Percentiles rank a stretch among this genome's conserved stretches.
These are phyloP conservation scores for Neospora caninum DNA, from an alignment of 169 alveolate species.

Conservation along the genomic window DNA sequence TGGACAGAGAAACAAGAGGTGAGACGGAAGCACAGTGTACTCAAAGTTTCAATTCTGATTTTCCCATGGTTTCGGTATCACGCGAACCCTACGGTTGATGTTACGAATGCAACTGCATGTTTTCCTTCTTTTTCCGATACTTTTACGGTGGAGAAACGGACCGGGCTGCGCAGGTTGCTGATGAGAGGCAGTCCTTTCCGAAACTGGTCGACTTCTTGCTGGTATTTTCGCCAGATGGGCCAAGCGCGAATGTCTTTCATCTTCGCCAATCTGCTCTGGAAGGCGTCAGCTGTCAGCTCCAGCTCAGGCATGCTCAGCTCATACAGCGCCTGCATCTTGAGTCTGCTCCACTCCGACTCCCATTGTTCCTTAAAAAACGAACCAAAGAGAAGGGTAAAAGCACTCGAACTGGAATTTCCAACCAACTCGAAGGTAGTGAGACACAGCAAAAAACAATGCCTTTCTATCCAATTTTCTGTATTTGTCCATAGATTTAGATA, in stretches of 20 bases:
- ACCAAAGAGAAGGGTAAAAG: neutral
- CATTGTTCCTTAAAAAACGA: conserved; percentile 63
- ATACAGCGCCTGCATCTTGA: conserved; percentile 51
- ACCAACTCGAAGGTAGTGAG: neutral
- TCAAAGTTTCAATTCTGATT: no score
- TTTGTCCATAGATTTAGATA: no score
- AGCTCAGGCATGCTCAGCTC: conserved; percentile 55
- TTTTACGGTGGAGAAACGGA: neutral
- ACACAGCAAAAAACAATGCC: neutral
- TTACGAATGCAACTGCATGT: no score
- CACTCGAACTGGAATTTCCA: neutral
- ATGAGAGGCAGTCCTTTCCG: conserved; percentile 75
- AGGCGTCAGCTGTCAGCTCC: conserved; percentile 45
- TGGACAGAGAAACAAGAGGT: no score
- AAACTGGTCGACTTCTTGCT: conserved; percentile 72
- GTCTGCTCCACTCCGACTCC: conserved; percentile 62
- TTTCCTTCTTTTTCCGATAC: neutral
- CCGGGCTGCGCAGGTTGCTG: conserved; percentile 68
- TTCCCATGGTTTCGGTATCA: no score
- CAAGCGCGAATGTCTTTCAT: conserved; percentile 60
- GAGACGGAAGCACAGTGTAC: no score
- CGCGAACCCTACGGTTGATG: no score
- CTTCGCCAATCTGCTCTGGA: conserved; percentile 47
- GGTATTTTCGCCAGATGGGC: conserved; percentile 71
- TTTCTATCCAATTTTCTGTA: no score